Evolutionary conservation across 73 alveolate genomes (phyloP).

Genomic region (Durusdinium trenchii): DNA sequence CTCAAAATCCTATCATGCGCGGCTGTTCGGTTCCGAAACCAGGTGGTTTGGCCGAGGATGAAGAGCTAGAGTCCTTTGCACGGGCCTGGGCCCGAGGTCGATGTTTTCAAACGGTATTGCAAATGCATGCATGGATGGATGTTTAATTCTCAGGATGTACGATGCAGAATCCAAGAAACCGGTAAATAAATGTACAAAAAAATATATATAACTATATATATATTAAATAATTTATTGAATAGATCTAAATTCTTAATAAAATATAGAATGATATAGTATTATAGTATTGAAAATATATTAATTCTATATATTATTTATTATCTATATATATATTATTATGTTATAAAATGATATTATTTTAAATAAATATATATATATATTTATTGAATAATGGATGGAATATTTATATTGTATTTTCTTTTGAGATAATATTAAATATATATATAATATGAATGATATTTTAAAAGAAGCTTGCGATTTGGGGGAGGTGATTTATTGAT

Average conservation of each 20-base stretch:
- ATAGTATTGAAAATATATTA: too few relatives aligned
- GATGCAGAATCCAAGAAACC: constrained; percentile 54
- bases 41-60: neutral
- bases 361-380: too few relatives aligned
- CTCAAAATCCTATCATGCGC: neutral
- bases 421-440: neutral
- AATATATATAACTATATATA: neutral
- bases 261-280: too few relatives aligned
- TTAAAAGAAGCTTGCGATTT: too few relatives aligned
- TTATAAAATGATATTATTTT: too few relatives aligned
- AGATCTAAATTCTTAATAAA: neutral
- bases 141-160: neutral
- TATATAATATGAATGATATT: too few relatives aligned
- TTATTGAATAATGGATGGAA: neutral
- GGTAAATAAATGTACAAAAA: neutral
- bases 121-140: neutral
- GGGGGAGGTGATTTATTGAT: too few relatives aligned
- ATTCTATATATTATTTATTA: too few relatives aligned
- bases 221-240: neutral
- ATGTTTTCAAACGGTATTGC: neutral
- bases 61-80: neutral
- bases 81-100: neutral
- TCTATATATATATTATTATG: too few relatives aligned
- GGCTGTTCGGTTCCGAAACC: neutral
- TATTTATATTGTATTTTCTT: too few relatives aligned